Evolutionary conservation across 345 rosid species (phyloP).

Genomic region (Mangifera indica): DNA sequence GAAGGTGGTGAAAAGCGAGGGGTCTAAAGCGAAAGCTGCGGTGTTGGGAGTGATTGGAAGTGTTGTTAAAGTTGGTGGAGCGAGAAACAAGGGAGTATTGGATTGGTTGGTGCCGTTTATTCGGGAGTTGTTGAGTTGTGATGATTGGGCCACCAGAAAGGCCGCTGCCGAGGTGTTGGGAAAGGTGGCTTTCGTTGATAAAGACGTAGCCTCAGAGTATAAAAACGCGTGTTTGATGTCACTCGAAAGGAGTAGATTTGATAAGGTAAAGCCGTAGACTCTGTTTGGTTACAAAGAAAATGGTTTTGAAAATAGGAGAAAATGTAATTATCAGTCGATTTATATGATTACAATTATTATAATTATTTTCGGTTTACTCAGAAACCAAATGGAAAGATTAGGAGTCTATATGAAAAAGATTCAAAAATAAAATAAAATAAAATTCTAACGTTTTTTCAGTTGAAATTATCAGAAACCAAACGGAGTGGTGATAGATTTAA

Average conservation of each 20-base stretch:
- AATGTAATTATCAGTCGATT: no score
- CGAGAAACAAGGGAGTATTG: slow-evolving; percentile 45
- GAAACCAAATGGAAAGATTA: neutral
- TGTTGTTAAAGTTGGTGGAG: slow-evolving; percentile 56
- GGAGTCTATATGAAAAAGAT: neutral
- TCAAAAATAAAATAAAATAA: neutral
- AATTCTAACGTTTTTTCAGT: neutral
- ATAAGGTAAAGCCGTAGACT: slow-evolving; percentile 51
- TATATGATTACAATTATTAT: no score
- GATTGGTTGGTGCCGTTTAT: slow-evolving; percentile 70
- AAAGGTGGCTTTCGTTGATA: slow-evolving; percentile 60
- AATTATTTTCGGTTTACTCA: neutral
- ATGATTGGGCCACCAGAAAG: slow-evolving; percentile 87
- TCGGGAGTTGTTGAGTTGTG: slow-evolving; percentile 60
- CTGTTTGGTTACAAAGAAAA: slow-evolving; percentile 19
- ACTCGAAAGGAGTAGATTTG: slow-evolving; percentile 70
- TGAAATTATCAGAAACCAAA: neutral
- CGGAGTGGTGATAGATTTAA: neutral
- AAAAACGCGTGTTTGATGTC: slow-evolving; percentile 46
- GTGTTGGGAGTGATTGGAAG: slow-evolving; percentile 67
- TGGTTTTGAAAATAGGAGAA: neutral
- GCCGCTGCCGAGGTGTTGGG: slow-evolving; percentile 85
- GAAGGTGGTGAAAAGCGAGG: slow-evolving; percentile 59
- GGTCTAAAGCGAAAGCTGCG: slow-evolving; percentile 75
- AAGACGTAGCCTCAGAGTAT: slow-evolving; percentile 53